phyloP scores from a whole-genome alignment of 495 filamentous ascomycete genomes.

The Aspergillus coremiiformis region DNA sequence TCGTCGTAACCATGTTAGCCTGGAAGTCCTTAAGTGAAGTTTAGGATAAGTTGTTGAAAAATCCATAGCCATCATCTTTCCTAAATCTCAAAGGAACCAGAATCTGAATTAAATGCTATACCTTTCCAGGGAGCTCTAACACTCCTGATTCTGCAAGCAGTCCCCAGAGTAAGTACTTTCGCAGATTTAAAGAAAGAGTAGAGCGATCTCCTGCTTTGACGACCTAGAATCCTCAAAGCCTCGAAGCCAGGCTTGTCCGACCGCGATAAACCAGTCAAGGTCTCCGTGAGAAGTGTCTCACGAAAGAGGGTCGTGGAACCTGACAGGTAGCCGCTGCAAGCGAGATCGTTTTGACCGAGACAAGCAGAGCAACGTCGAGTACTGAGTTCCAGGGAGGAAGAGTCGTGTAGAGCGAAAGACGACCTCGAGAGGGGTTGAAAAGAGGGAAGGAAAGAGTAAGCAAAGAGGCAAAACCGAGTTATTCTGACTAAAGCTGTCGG shows the following conservation, averaged over 20 bases:
- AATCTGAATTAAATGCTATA: slow-evolving; percentile 24
- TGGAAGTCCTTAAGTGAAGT: slow-evolving; percentile 14
- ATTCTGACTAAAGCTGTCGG: background rate
- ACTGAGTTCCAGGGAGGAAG: slow-evolving; percentile 22
- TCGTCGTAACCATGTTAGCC: slow-evolving; percentile 29
- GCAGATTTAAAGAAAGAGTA: slow-evolving; percentile 8
- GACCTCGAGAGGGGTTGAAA: background rate
- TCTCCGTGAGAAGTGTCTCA: slow-evolving; percentile 39
- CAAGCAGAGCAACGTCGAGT: slow-evolving; percentile 22
- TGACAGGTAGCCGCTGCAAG: slow-evolving; percentile 24
- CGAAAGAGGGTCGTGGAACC: slow-evolving; percentile 36
- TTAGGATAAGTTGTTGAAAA: slow-evolving; percentile 5
- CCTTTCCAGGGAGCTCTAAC: slow-evolving; percentile 25
- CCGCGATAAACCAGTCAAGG: slow-evolving; percentile 45
- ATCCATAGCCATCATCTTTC: slow-evolving; percentile 10
- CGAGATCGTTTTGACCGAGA: slow-evolving; percentile 10
- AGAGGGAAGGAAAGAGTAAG: slow-evolving; percentile 2
- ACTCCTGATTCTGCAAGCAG: slow-evolving; percentile 12
- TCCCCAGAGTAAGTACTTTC: slow-evolving; percentile 20
- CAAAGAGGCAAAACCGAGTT: slow-evolving; percentile 3
- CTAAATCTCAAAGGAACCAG: slow-evolving; percentile 9
- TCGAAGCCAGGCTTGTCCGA: slow-evolving; percentile 33
- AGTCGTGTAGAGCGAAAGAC: slow-evolving; percentile 27
- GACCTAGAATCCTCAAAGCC: slow-evolving; percentile 22
- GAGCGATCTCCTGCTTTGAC: slow-evolving; percentile 3